Conservation (phyloP, 139 green algal genomes). For the Trebouxia sp. region DNA sequence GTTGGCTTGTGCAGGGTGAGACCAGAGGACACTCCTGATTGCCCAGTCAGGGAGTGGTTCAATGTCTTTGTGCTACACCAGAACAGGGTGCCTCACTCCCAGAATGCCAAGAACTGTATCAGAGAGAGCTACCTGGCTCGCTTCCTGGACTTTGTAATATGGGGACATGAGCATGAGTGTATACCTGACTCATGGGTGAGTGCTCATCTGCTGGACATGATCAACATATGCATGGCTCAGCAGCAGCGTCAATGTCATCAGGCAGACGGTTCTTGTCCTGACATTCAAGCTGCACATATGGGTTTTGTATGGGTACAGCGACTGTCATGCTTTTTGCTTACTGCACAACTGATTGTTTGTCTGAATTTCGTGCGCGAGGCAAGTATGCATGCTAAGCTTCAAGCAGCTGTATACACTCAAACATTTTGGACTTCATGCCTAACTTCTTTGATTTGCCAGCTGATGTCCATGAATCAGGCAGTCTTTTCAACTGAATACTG, state of each 20-base stretch:
- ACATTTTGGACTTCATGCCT: no score
- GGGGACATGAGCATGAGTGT: constrained; percentile 99
- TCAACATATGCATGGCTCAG: background rate
- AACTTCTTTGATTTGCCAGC: no score
- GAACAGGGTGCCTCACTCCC: constrained; percentile 78
- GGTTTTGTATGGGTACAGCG: no score
- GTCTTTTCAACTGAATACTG: no score
- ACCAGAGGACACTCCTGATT: constrained; percentile 37
- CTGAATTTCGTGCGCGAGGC: no score
- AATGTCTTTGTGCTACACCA: constrained; percentile 97
- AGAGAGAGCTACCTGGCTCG: constrained; percentile 75
- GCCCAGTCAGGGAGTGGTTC: constrained; percentile 75
- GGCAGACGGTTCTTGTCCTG: background rate
- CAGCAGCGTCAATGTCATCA: background rate
- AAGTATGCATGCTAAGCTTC: no score
- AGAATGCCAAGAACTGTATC: constrained; percentile 81
- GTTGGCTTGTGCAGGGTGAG: constrained; percentile 33
- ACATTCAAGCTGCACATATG: background rate
- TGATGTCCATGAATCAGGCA: no score
- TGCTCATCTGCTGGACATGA: background rate
- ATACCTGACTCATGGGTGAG: constrained; percentile 65
- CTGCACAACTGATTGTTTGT: no score
- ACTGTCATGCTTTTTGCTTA: no score
- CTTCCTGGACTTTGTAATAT: constrained; percentile 96
- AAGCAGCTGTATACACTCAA: no score